These are phyloP conservation scores for Pseudogymnoascus sp. DNA, from an alignment of 2,329 filamentous ascomycete species.

Conservation along the genomic window DNA sequence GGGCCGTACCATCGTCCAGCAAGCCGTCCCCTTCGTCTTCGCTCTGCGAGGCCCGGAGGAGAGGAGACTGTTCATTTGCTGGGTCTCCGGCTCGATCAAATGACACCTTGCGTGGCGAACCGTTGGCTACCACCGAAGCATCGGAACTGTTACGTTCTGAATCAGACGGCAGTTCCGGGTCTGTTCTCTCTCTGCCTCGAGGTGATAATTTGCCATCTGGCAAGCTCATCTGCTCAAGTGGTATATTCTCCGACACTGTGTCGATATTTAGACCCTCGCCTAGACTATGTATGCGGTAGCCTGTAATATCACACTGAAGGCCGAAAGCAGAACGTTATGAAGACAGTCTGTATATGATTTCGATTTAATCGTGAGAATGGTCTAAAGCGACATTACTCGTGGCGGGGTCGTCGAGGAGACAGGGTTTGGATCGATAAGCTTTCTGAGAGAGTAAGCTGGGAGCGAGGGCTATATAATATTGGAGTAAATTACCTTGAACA, in stretches of 20 bases:
- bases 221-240: constrained; percentile 10
- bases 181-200: constrained; percentile 10
- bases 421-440: not conserved
- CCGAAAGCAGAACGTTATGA: not conserved
- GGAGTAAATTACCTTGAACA: not conserved
- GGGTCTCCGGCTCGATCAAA: constrained; percentile 20
- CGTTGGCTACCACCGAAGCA: constrained; percentile 10
- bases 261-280: not conserved
- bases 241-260: not conserved
- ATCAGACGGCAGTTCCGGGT: not conserved
- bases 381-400: not conserved
- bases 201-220: constrained; percentile 11
- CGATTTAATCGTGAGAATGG: not conserved
- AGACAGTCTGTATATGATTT: not conserved
- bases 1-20: constrained; percentile 27
- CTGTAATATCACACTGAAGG: not conserved
- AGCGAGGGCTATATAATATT: not conserved
- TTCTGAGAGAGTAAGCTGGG: not conserved
- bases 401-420: constrained; percentile 1
- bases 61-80: constrained; percentile 40
- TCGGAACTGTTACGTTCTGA: constrained; percentile 1
- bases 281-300: not conserved
- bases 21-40: constrained; percentile 31
- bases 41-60: constrained; percentile 35
- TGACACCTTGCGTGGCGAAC: constrained; percentile 16